Evolutionary conservation across 345 rosid genomes (phyloP), one percentile per base, ranked within the genome.

Genomic region (Cochlearia excelsa): DNA sequence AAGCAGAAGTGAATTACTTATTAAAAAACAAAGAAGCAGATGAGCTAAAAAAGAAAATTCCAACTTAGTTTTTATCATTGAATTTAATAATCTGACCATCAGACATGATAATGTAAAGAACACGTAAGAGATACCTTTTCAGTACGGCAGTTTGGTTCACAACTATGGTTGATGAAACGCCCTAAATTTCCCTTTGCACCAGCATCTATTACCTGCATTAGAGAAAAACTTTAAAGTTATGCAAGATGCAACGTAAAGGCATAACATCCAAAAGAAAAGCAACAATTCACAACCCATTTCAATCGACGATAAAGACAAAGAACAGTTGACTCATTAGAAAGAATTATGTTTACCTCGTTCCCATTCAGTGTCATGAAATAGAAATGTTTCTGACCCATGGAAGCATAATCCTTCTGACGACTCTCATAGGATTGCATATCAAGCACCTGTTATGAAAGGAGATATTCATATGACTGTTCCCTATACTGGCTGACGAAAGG

Each of bases 141-240:
- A 26, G 99, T 93, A 42, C 91, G 97, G 72, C 99, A 89, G 77
- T 93, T 93, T 53, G 99, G 99, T 74, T 93, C 92, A 75, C 99
- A 93, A 59, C 99, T 93, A 70, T 93, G 99, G 77, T 93, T 93
- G 47, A 93, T 87, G 76, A 93, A 93, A 71, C 97, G 96, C 61
- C 96, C 99, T 82, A 93, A 56, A 67, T 93, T 93, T 59, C 97
- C 99, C 80, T 93, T 93, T 3, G 77, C 89, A 75, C 87, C 87
- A 41, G 99, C 99, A 74, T 87, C 97, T 54, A 89, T 93, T 51
- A 93, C 95, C 99, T 93, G 91, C 70, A 69, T 74, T 33, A 41
- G 67, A 9, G 54, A 42, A 54, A 70, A 59, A 58, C 3, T 23
- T 6, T 5, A 35, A 16, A 52, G 50, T 51, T 39, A 71, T 55